A percentile compares a stretch with the other conserved stretches of the same genome.
Evolutionary conservation across 2,329 filamentous ascomycete species (phyloP).

Genomic region (Aspergillus versicolor): DNA sequence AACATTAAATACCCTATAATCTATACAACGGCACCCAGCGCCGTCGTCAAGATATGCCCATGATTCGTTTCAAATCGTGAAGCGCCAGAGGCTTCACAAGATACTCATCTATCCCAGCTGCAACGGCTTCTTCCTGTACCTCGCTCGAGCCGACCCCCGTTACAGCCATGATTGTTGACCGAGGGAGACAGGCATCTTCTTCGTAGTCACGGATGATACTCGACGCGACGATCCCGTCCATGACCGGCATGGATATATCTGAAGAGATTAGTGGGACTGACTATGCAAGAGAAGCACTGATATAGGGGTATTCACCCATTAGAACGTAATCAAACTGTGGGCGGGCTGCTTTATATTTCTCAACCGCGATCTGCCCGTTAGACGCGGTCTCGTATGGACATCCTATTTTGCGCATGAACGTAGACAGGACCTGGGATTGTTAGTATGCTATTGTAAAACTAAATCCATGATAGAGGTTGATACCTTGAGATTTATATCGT

Average conservation of each 20-base stretch:
- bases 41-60: conserved; percentile 24
- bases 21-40: too few species aligned
- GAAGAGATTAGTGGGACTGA: conserved; percentile 6
- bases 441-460: background rate
- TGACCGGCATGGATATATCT: conserved; percentile 47
- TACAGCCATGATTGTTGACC: conserved; percentile 31
- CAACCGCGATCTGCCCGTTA: conserved; percentile 40
- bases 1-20: too few species aligned
- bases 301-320: conserved; percentile 26
- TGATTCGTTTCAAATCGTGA: conserved; percentile 30
- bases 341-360: conserved; percentile 31
- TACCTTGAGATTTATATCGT: conserved; percentile 41
- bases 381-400: conserved; percentile 36
- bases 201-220: conserved; percentile 40
- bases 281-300: background rate
- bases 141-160: conserved; percentile 32
- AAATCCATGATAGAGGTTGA: background rate
- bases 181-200: conserved; percentile 22
- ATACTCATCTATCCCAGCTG: conserved; percentile 32
- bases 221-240: conserved; percentile 46
- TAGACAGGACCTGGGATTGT: conserved; percentile 30
- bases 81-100: conserved; percentile 34
- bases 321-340: conserved; percentile 36
- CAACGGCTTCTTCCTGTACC: conserved; percentile 32
- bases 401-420: conserved; percentile 40